Conservation (phyloP, 768 basidiomycete species). For the Mycena latifolia region DNA sequence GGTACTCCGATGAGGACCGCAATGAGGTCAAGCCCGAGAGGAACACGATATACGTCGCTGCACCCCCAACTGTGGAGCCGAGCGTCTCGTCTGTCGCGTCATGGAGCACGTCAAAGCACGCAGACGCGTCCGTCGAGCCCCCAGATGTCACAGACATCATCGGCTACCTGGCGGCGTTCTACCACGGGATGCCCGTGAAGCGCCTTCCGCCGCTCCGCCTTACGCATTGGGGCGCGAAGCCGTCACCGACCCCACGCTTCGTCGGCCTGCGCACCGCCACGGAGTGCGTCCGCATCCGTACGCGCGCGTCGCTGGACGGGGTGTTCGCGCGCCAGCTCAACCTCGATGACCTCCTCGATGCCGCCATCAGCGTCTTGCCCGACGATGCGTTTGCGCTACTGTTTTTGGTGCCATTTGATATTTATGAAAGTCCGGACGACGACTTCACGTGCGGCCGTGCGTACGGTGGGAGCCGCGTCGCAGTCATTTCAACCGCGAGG, state of each 20-base stretch:
- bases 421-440: constrained; percentile 51
- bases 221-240: constrained; percentile 41
- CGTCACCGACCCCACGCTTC: constrained; percentile 38
- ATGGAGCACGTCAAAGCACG: constrained; percentile 40
- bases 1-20: constrained; percentile 45
- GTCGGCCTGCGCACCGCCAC: constrained; percentile 46
- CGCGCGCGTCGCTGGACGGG: constrained; percentile 42
- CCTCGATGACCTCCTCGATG: constrained; percentile 52
- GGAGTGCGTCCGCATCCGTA: constrained; percentile 50
- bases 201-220: constrained; percentile 40
- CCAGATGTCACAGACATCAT: constrained; percentile 41
- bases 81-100: constrained; percentile 38
- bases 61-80: constrained; percentile 43
- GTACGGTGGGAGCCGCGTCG: constrained; percentile 54
- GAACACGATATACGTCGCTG: constrained; percentile 47
- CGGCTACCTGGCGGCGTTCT: constrained; percentile 50
- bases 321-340: constrained; percentile 48
- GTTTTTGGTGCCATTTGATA: constrained; percentile 49
- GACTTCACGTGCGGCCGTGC: constrained; percentile 54
- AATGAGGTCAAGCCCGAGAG: constrained; percentile 45
- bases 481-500: constrained; percentile 50
- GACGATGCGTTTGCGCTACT: constrained; percentile 51
- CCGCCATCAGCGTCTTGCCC: constrained; percentile 48
- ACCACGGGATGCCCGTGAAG: constrained; percentile 48
- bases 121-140: constrained; percentile 13